Conservation (phyloP, 2,329 filamentous ascomycete genomes). For the Aspergillus oerlinghausenensis region DNA sequence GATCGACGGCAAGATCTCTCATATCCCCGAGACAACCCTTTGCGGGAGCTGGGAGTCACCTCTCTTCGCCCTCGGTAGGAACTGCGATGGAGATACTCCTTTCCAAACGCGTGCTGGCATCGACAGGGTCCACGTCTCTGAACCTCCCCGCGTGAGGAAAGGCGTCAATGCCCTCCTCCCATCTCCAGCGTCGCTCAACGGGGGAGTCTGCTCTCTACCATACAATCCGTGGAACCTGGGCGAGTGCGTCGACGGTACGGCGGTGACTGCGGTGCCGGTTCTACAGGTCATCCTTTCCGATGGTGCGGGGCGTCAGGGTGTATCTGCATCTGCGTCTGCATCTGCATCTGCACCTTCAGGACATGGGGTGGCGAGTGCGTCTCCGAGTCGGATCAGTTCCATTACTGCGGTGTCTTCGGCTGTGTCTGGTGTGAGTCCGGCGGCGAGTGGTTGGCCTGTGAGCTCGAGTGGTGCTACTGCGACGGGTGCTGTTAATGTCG, state of each 20-base stretch:
- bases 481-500: not conserved
- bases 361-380: not conserved
- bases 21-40: slow-evolving; percentile 13
- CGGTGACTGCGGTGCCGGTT: not conserved
- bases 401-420: not conserved
- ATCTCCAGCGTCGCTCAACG: not conserved
- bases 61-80: not conserved
- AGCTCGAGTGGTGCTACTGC: not conserved
- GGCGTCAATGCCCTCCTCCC: not conserved
- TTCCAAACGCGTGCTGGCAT: not conserved
- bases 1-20: not conserved
- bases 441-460: not conserved
- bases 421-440: not conserved
- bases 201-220: not conserved
- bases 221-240: not conserved
- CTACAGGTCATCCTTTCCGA: not conserved
- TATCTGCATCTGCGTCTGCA: not conserved
- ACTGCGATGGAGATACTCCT: not conserved
- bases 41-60: slow-evolving; percentile 1
- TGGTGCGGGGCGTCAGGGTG: not conserved
- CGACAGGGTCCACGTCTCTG: not conserved
- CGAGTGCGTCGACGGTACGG: not conserved
- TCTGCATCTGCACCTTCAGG: not conserved
- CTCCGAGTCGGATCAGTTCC: not conserved
- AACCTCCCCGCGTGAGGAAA: not conserved